These are phyloP conservation scores for Parastagonospora avenae DNA, from an alignment of 2,329 filamentous ascomycete genomes.

Conservation along the genomic window DNA sequence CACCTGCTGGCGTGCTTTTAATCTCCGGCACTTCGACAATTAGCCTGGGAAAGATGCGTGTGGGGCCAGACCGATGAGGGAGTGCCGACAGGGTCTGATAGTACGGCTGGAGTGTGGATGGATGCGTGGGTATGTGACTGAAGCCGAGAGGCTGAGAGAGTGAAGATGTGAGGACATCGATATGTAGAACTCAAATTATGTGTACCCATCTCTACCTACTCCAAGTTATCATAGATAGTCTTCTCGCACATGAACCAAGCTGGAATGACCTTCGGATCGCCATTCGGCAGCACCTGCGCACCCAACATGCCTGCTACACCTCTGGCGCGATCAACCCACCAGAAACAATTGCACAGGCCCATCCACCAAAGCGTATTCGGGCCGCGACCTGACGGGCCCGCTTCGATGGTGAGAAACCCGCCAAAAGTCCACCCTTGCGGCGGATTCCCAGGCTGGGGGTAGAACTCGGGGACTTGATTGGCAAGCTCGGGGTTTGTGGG, in stretches of 20 bases:
- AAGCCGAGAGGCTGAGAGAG: no score
- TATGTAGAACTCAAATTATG: no score
- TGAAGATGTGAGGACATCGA: no score
- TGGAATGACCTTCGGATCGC: conserved; percentile 38
- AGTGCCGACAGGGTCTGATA: no score
- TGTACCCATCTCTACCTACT: conserved; percentile 5
- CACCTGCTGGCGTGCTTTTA: no score
- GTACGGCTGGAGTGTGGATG: no score
- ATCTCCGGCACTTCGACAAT: no score
- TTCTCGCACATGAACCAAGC: conserved; percentile 44
- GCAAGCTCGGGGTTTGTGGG: conserved; percentile 57
- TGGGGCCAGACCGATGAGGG: no score
- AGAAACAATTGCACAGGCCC: conserved; percentile 65
- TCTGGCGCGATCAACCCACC: conserved; percentile 67
- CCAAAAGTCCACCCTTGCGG: conserved; percentile 70
- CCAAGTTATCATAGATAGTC: conserved; percentile 44
- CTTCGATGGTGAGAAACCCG: conserved; percentile 58
- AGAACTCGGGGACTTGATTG: conserved; percentile 58
- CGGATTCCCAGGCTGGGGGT: conserved; percentile 51
- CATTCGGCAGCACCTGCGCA: conserved; percentile 39
- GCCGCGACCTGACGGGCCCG: conserved; percentile 59
- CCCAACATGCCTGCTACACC: conserved; percentile 54
- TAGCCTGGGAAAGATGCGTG: no score
- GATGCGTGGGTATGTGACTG: no score
- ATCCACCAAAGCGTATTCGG: conserved; percentile 61